Conservation (phyloP, 1,139 yeast genomes). For the Suhomyces ambrosiae region DNA sequence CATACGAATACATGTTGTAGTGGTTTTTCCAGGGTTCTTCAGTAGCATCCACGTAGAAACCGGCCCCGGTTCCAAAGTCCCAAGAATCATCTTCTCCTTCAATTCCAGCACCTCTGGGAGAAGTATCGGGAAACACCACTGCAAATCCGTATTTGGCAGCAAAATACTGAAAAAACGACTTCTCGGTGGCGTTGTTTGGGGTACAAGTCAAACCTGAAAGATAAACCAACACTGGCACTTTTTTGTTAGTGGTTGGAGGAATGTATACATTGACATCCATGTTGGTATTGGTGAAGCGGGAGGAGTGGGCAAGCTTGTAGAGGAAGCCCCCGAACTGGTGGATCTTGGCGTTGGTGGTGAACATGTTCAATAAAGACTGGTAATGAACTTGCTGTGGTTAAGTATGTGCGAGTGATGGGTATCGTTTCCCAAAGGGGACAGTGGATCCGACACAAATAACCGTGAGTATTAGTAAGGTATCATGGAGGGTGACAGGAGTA, state of each 20-base stretch:
- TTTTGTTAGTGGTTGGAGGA: conserved; percentile 48
- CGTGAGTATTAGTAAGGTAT: background rate
- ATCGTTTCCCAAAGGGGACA: background rate
- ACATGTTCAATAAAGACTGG: conserved; percentile 43
- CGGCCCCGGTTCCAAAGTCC: conserved; percentile 96
- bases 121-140: conserved; percentile 91
- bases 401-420: conserved; percentile 1
- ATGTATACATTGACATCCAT: conserved; percentile 86
- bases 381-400: too few species aligned
- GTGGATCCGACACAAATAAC: background rate
- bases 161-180: conserved; percentile 83
- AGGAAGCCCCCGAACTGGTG: conserved; percentile 75
- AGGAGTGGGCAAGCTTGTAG: conserved; percentile 72
- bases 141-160: conserved; percentile 86
- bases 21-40: conserved; percentile 68
- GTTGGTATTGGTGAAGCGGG: conserved; percentile 61
- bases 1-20: conserved; percentile 85
- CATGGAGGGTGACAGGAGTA: too few species aligned
- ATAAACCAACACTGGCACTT: conserved; percentile 73
- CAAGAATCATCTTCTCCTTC: conserved; percentile 82
- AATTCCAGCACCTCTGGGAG: conserved; percentile 89
- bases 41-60: conserved; percentile 87
- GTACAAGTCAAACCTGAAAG: conserved; percentile 92
- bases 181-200: conserved; percentile 92
- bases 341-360: conserved; percentile 59